phyloP scores from a whole-genome alignment of 208 protist genomes.

The Crithidia thermophila region DNA sequence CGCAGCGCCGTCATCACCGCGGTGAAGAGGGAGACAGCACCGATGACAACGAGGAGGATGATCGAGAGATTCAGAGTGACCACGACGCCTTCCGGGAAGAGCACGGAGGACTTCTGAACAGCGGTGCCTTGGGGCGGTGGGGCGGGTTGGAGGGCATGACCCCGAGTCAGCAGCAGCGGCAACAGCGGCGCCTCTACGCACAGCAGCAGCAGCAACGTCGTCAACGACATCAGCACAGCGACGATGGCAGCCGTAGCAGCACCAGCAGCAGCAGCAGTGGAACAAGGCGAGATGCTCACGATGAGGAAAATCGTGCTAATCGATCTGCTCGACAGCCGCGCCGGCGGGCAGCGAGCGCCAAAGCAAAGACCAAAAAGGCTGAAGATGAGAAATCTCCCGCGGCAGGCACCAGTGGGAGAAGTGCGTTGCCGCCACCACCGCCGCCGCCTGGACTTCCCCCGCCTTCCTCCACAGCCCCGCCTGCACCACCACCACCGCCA shows the following conservation, averaged over 20 bases:
- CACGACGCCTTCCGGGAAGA: too few relatives aligned
- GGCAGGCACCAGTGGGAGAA: not conserved
- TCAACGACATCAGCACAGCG: not conserved
- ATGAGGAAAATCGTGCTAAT: not conserved
- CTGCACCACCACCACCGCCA: constrained; percentile 29
- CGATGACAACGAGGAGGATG: not conserved
- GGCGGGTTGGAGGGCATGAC: constrained; percentile 10
- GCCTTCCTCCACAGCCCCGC: not conserved
- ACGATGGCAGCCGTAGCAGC: not conserved
- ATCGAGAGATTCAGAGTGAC: too few relatives aligned
- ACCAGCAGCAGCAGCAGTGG: not conserved
- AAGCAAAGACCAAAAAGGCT: too few relatives aligned
- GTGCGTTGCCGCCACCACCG: constrained; percentile 10
- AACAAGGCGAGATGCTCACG: too few relatives aligned
- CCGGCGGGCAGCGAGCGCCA: too few relatives aligned
- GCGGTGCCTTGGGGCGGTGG: not conserved
- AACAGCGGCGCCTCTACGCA: not conserved
- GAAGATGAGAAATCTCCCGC: too few relatives aligned
- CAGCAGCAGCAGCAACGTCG: not conserved
- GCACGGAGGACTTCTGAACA: not conserved
- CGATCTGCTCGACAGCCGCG: too few relatives aligned
- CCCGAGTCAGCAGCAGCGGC: constrained; percentile 24
- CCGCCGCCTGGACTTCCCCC: constrained; percentile 5
- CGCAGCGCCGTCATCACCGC: not conserved
- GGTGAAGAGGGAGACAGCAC: not conserved